Evolutionary conservation across 2,329 filamentous ascomycete species (phyloP).

Genomic region (Xylaria arbuscula): DNA sequence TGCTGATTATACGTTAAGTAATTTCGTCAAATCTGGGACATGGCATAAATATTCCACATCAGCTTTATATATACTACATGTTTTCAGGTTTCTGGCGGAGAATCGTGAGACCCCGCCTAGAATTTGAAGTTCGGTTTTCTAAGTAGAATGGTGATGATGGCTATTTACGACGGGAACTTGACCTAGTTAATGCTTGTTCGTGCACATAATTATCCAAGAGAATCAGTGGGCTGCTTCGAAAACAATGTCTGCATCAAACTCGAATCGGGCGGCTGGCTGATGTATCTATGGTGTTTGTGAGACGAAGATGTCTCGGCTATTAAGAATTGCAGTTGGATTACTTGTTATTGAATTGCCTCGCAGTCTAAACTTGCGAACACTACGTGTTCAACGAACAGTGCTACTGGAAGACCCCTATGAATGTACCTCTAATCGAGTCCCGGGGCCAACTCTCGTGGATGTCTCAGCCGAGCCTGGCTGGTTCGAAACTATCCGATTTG

Average conservation of each 20-base stretch:
- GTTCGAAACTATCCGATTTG: neutral
- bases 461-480: neutral
- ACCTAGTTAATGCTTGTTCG: neutral
- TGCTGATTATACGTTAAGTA: neutral
- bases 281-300: neutral
- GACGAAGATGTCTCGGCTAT: neutral
- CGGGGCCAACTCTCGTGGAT: no score
- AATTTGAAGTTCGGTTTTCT: neutral
- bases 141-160: neutral
- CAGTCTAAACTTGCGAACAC: neutral
- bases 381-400: neutral
- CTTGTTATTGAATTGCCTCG: conserved; percentile 6
- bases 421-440: neutral
- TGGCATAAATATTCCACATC: neutral
- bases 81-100: neutral
- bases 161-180: neutral
- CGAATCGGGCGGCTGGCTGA: neutral
- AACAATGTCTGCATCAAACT: neutral
- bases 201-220: neutral
- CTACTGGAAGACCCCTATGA: neutral
- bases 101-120: neutral
- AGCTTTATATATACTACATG: neutral
- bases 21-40: neutral
- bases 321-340: neutral
- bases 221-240: neutral